Evolutionary conservation across 345 rosid species (phyloP), one percentile per base, ranked within the genome.

Genomic region (Ceriops tagal): DNA sequence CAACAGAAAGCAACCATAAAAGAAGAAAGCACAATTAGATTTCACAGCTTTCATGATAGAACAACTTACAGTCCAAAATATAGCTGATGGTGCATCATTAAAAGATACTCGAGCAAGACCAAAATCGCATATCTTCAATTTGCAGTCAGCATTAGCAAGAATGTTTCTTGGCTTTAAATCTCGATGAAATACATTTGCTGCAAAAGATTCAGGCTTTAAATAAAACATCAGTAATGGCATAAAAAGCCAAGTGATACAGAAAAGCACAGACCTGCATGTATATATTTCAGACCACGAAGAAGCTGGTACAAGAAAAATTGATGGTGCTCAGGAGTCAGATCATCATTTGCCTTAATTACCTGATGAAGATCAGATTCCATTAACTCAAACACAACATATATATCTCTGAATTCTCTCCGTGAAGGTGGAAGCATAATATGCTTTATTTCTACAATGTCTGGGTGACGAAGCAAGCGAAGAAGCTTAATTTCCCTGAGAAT

Each of bases 351-450:
- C 81, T 83, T 95, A 68, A 95, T 95, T 26, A 92, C 99, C 78
- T 95, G 98, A 73, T 95, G 99, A 56, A 95, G 96, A 74, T 95
- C 99, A 63, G 99, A 95, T 78, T 95, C 99, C 99, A 95, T 95
- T 78, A 93, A 76, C 82, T 93, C 98, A 34, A 93, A 92, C 34
- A 93, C 96, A 58, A 95, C 98, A 77, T 92, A 95, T 49, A 95
- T 90, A 81, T 95, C 99, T 67, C 77, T 80, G 71, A 95, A 95
- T 77, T 92, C 99, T 72, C 98, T 77, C 5, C 96, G 89, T 5
- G 99, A 95, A 65, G 99, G 99, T 75, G 99, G 99, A 59, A 95
- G 85, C 99, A 92, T 95, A 51, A 95, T 92, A 71, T 95, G 99
- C 68, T 89, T 95, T 64, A 95, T 90, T 80, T 90, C 90, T 27